Base-by-base conservation (phyloP, 192 early-diverging fungal genomes). In the Linnemannia elongata region DNA sequence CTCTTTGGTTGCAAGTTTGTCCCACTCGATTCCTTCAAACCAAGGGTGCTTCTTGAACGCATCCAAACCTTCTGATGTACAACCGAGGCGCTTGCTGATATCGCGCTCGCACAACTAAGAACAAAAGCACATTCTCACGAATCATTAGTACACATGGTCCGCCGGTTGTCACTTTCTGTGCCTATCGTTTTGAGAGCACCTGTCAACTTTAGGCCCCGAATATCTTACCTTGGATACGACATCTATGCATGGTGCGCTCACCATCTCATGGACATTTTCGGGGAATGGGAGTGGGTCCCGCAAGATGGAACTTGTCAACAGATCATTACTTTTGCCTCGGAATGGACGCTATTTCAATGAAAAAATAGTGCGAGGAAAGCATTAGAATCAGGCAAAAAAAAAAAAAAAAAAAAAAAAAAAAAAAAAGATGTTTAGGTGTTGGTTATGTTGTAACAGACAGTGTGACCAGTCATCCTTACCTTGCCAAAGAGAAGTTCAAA, bases 21-120 rank as follows among this genome's bases (percentile, higher is more conserved):
- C 87, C 97, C 97, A 99, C 44, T 96, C 93, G 57, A 96, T 92
- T 41, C 89, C 83, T 17, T 89, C 85, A 73, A 99, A 96, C 90
- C 95, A 98, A 38, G 97, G 94, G 78, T 99, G 97, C 0, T 74
- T 83, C 74, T 93, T 93, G 44, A 99, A 82, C 9, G 85, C 83
- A 55, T 93, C 91, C 41, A 94, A 88, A 8, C 98, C 97, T 15
- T 94, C 92, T 9, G 92, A 81, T 27, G 94, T 95, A 74, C 92
- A 91, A 1, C 98, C 98, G 35, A 99, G 92, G 6, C 98, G 93
- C 63, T 94, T 90, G 3, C 52, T 72, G 2, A 96, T 92, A 80
- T 98, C 95, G 36, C 97, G 93, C 39, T 93, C 91, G 52, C 97
- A 89, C 47, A 98, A 93, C 89, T 94, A 75, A 22, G n/a, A 17